Conservation (phyloP, 208 protist genomes). For the Trypanosoma congolense region DNA sequence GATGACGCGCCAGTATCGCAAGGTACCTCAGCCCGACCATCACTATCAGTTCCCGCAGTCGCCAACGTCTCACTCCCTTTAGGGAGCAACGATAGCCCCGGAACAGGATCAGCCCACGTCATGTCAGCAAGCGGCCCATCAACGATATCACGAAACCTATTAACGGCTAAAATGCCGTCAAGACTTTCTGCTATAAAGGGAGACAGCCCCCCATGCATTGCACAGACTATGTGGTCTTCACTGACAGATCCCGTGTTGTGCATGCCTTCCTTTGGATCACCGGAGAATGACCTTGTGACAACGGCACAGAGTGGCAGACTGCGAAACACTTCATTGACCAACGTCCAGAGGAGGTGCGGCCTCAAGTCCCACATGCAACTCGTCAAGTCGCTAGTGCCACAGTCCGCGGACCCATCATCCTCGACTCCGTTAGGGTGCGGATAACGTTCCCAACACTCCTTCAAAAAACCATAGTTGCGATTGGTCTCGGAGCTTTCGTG, state of each 20-base stretch:
- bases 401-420: slow-evolving; percentile 16
- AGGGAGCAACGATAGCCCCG: background rate
- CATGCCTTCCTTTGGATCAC: background rate
- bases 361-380: slow-evolving; percentile 57
- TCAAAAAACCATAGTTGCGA: slow-evolving; percentile 99
- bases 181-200: slow-evolving; percentile 94
- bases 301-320: slow-evolving; percentile 91
- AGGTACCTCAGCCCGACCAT: background rate
- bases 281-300: slow-evolving; percentile 58
- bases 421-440: slow-evolving; percentile 24
- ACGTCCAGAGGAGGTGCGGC: slow-evolving; percentile 71
- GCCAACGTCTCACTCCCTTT: background rate
- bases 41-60: background rate
- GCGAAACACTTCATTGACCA: slow-evolving; percentile 71
- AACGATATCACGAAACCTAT: slow-evolving; percentile 91
- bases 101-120: slow-evolving; percentile 98
- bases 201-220: slow-evolving; percentile 97
- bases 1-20: background rate
- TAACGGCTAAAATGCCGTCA: slow-evolving; percentile 93
- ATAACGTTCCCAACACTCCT: slow-evolving; percentile 95
- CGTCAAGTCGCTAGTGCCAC: slow-evolving; percentile 9
- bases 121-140: slow-evolving; percentile 98
- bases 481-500: slow-evolving; percentile 99
- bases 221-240: slow-evolving; percentile 85
- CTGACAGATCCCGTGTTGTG: background rate